phyloP scores from a whole-genome alignment of 1,139 yeast species.

The Candida frijolesensis region DNA sequence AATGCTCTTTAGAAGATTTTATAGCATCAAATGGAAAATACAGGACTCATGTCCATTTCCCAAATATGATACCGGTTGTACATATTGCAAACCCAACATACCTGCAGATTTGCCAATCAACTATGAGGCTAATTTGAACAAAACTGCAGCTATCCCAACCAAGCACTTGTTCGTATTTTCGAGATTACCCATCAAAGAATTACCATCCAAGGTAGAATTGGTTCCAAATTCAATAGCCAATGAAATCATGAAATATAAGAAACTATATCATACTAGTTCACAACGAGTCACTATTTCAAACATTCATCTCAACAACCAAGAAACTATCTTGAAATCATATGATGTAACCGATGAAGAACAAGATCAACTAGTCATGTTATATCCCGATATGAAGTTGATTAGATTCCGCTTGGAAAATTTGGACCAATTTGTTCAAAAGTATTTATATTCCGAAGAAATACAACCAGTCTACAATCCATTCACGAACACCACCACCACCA shows the following conservation, averaged over 20 bases:
- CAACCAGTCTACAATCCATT: constrained; percentile 38
- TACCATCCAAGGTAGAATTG: constrained; percentile 63
- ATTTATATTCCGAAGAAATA: constrained; percentile 21
- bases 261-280: constrained; percentile 2
- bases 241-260: constrained; percentile 26
- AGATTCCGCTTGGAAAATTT: constrained; percentile 34
- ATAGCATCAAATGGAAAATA: constrained; percentile 13
- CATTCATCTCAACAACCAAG: constrained; percentile 23
- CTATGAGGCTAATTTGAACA: constrained; percentile 31
- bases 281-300: constrained; percentile 33
- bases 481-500: constrained; percentile 7
- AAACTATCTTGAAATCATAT: constrained; percentile 15
- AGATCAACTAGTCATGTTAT: constrained; percentile 42
- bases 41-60: constrained; percentile 51
- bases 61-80: constrained; percentile 60
- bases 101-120: constrained; percentile 48
- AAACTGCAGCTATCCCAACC: constrained; percentile 53
- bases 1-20: constrained; percentile 8
- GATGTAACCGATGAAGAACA: constrained; percentile 13
- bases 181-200: constrained; percentile 37
- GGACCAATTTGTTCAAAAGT: constrained; percentile 44
- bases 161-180: constrained; percentile 60
- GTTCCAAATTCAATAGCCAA: constrained; percentile 36
- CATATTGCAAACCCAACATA: constrained; percentile 53
- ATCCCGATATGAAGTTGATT: constrained; percentile 55